Evolutionary conservation across 805 yeast species (phyloP).

Genomic region (Ogataea parapolymorpha): DNA sequence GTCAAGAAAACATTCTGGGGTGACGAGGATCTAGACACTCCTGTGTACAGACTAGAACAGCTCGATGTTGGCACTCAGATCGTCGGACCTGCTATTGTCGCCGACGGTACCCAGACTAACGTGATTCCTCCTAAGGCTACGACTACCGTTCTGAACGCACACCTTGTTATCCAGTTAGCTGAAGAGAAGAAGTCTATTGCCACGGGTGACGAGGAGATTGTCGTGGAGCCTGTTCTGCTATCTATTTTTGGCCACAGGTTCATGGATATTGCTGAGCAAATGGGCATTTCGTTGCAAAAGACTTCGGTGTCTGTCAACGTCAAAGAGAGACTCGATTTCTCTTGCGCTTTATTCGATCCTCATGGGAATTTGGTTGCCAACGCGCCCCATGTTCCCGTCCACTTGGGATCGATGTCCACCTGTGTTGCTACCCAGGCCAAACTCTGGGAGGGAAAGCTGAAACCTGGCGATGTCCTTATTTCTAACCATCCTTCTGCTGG

Average conservation of each 20-base stretch:
- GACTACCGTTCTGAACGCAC: slow-evolving; percentile 58
- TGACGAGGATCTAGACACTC: slow-evolving; percentile 46
- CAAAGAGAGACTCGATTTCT: slow-evolving; percentile 77
- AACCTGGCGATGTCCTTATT: slow-evolving; percentile 71
- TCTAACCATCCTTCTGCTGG: slow-evolving; percentile 82
- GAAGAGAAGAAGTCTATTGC: slow-evolving; percentile 4
- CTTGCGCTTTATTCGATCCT: slow-evolving; percentile 78
- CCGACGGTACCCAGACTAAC: slow-evolving; percentile 80
- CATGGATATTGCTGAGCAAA: slow-evolving; percentile 89
- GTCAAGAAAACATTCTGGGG: slow-evolving; percentile 56
- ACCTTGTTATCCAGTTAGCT: slow-evolving; percentile 45
- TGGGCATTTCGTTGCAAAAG: slow-evolving; percentile 78
- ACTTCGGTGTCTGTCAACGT: slow-evolving; percentile 82
- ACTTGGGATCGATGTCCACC: slow-evolving; percentile 81
- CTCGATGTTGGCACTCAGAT: slow-evolving; percentile 51
- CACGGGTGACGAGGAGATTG: slow-evolving; percentile 21
- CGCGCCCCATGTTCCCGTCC: slow-evolving; percentile 88
- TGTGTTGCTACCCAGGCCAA: slow-evolving; percentile 66
- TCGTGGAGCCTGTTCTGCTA: slow-evolving; percentile 64
- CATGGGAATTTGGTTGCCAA: slow-evolving; percentile 80
- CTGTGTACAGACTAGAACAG: slow-evolving; percentile 53
- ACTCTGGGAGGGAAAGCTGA: slow-evolving; percentile 59
- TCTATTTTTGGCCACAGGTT: slow-evolving; percentile 81
- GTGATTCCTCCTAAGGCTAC: slow-evolving; percentile 59
- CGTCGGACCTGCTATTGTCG: slow-evolving; percentile 71